Conservation (phyloP, 2,329 filamentous ascomycete species). For the Colletotrichum caudatum region DNA sequence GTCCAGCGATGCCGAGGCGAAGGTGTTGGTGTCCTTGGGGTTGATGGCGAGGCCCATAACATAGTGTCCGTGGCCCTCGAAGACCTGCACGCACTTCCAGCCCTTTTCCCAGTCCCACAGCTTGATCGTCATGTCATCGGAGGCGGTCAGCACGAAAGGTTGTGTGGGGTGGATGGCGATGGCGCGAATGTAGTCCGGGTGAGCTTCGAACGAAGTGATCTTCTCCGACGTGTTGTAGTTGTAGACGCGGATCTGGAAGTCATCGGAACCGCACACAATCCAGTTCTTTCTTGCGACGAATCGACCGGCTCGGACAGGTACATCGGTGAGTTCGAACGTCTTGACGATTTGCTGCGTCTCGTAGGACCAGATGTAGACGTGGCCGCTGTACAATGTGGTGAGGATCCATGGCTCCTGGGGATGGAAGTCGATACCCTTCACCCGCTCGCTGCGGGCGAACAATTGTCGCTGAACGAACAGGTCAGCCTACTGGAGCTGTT, state of each 20-base stretch:
- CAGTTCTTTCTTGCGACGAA: constrained; percentile 99
- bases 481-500: constrained; percentile 31
- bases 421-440: constrained; percentile 98
- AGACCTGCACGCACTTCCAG: constrained; percentile 98
- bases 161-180: constrained; percentile 96
- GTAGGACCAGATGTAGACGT: constrained; percentile 99
- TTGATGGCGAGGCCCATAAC: constrained; percentile 98
- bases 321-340: constrained; percentile 98
- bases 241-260: constrained; percentile 84
- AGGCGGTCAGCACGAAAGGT: constrained; percentile 94
- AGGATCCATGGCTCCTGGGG: constrained; percentile 96
- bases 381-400: constrained; percentile 92
- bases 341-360: constrained; percentile 97
- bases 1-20: constrained; percentile 95
- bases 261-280: constrained; percentile 95
- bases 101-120: constrained; percentile 99
- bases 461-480: constrained; percentile 56
- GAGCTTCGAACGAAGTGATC: constrained; percentile 95
- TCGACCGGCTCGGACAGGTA: constrained; percentile 94
- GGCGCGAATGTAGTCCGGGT: constrained; percentile 97
- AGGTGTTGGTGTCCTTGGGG: constrained; percentile 93
- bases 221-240: constrained; percentile 99
- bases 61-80: constrained; percentile 95
- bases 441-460: constrained; percentile 88
- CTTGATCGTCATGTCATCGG: constrained; percentile 98